A percentile compares a stretch with the other conserved stretches of the same genome.
Conservation (phyloP, 768 basidiomycete genomes). For the Inosperma sp. region DNA sequence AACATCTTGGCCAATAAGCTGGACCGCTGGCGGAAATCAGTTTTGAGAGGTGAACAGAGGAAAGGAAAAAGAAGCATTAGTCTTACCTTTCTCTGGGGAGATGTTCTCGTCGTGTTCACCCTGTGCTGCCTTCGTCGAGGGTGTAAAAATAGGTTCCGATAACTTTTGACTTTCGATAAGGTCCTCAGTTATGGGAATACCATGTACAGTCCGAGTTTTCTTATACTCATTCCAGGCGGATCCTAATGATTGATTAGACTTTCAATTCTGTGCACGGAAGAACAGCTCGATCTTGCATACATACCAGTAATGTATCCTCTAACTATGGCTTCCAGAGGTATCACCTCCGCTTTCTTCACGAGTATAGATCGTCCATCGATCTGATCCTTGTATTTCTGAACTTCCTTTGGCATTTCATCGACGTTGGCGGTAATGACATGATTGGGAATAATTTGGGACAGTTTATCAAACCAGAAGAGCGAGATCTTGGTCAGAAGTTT, state of each 20-base stretch:
- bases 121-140: constrained; percentile 93
- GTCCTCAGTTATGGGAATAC: constrained; percentile 68
- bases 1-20: constrained; percentile 62
- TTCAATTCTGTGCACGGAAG: not conserved
- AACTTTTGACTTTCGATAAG: constrained; percentile 84
- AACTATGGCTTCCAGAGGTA: constrained; percentile 94
- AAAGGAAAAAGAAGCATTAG: not conserved
- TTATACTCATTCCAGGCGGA: constrained; percentile 96
- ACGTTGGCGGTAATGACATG: constrained; percentile 80
- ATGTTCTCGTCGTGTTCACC: constrained; percentile 97
- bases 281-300: constrained; percentile 34
- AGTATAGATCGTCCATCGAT: constrained; percentile 87
- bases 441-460: constrained; percentile 76
- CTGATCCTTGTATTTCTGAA: constrained; percentile 68
- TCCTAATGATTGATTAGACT: constrained; percentile 44
- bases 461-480: constrained; percentile 90
- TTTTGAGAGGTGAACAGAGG: not conserved
- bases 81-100: constrained; percentile 68
- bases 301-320: constrained; percentile 94
- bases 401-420: constrained; percentile 77
- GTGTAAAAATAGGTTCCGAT: constrained; percentile 84
- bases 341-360: constrained; percentile 81
- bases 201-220: constrained; percentile 81
- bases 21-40: constrained; percentile 44
- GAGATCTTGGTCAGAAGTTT: constrained; percentile 86